Percentiles rank a stretch among this genome's conserved stretches.
Conservation (phyloP, 306 rosid genomes). For the Heteromeles arbutifolia region DNA sequence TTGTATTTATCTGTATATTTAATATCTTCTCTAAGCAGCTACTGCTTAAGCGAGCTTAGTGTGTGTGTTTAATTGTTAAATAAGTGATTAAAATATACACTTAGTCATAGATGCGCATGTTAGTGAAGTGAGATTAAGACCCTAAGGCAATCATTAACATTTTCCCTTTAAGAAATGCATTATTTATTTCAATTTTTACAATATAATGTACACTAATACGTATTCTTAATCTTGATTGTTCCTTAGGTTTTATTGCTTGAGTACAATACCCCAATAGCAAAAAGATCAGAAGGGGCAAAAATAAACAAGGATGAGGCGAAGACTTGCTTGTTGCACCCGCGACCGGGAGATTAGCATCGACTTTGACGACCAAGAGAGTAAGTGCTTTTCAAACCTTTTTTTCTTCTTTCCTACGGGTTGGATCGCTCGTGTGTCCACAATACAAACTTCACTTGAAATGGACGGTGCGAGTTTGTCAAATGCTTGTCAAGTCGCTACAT, state of each 20-base stretch:
- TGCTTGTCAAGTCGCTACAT: no score
- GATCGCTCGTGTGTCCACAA: rapidly evolving
- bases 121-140: not conserved
- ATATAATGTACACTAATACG: not conserved
- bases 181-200: no score
- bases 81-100: not conserved
- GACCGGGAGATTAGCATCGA: constrained; percentile 65
- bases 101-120: not conserved
- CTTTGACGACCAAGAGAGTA: constrained; percentile 71
- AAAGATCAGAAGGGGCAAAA: not conserved
- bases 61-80: not conserved
- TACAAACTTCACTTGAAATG: no score
- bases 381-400: constrained; percentile 5
- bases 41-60: not conserved
- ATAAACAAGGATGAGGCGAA: constrained; percentile 45
- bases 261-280: not conserved
- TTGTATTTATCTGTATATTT: not conserved
- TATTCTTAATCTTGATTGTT: not conserved
- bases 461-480: no score
- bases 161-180: not conserved
- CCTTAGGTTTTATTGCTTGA: not conserved
- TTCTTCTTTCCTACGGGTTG: no score
- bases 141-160: not conserved
- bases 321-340: constrained; percentile 67
- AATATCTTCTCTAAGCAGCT: not conserved